Base-by-base conservation (phyloP, 2,329 filamentous ascomycete species). In the Calonectria hongkongensis region DNA sequence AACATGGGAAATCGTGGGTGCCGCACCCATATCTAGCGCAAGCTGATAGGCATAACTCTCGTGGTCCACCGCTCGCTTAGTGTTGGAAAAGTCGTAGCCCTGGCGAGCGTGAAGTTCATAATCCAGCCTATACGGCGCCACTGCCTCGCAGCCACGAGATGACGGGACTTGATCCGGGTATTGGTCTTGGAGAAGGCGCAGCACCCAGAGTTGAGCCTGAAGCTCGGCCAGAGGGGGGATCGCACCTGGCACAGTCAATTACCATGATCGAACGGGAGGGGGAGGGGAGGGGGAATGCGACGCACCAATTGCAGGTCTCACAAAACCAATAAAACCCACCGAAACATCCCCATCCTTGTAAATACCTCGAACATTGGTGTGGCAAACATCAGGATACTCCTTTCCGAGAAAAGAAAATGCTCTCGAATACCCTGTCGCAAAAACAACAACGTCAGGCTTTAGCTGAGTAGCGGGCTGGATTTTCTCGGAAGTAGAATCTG, bases 361-460 rank as follows among this genome's bases (percentile, higher is more conserved):
- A 58, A 92, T 84, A 21, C 87, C 84, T n/a, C 89, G 87, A 16
- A 91, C 87, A 72, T 88, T 86, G 25, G 86, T 81, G 58, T 90
- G 86, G 60, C 86, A 80, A 8, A 88, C 86, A 6, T 81, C 83
- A 0, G 88, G 86, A 67, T 87, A 87, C 1, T 76, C 76, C 0
- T 76, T 73, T 16, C 80, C 76, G 10, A 88, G 78, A 74, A 88
- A 88, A 0, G 76, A 77, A 56, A 88, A 87, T 2, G 79, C 77
- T 28, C 84, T 83, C 0, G 78, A 79, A 75, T 89, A 89, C 0
- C 88, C 88, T 0, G 88, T 89, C 4, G 85, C 86, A 63, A 87
- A 84, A 13, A 89, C 78, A 3, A 89, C 76, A 0, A 89, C 76
- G 70, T 89, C 87, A 0, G 87, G 84, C 50, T 82, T 83, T 30